Evolutionary conservation across 1,139 yeast genomes (phyloP).

Genomic region (Candida sp.): DNA sequence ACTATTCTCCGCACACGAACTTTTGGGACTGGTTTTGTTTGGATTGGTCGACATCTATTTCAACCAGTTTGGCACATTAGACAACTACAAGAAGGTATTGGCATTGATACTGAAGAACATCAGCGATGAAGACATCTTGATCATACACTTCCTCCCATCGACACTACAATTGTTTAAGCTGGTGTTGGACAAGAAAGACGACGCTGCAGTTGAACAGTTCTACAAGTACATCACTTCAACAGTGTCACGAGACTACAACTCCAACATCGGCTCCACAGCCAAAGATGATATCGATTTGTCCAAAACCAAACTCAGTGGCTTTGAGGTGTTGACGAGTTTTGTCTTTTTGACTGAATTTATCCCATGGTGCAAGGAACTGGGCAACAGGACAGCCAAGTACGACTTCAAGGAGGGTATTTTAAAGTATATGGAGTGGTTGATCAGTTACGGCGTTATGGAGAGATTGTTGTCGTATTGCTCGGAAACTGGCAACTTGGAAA

Average conservation of each 20-base stretch:
- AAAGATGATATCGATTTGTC: conserved; percentile 47
- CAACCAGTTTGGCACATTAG: conserved; percentile 31
- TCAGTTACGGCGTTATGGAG: conserved; percentile 77
- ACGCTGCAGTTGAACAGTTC: conserved; percentile 26
- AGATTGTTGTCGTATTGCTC: conserved; percentile 73
- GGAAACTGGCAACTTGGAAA: conserved; percentile 54
- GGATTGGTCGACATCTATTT: conserved; percentile 48
- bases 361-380: conserved; percentile 67
- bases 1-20: conserved; percentile 70
- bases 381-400: conserved; percentile 51
- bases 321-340: conserved; percentile 50
- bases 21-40: conserved; percentile 66
- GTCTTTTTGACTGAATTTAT: conserved; percentile 68
- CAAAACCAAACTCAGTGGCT: conserved; percentile 57
- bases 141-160: conserved; percentile 70
- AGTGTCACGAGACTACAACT: conserved; percentile 26
- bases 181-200: conserved; percentile 21
- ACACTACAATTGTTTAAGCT: conserved; percentile 49
- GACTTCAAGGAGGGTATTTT: conserved; percentile 52
- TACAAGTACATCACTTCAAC: conserved; percentile 25
- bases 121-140: conserved; percentile 62
- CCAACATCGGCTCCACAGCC: conserved; percentile 14
- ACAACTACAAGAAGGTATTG: conserved; percentile 40
- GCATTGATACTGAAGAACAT: conserved; percentile 37
- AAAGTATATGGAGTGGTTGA: conserved; percentile 40